Percentiles rank a stretch among this genome's conserved stretches.
These are phyloP conservation scores for Sugiyamaella lignohabitans DNA, from an alignment of 805 yeast genomes.

Conservation along the genomic window DNA sequence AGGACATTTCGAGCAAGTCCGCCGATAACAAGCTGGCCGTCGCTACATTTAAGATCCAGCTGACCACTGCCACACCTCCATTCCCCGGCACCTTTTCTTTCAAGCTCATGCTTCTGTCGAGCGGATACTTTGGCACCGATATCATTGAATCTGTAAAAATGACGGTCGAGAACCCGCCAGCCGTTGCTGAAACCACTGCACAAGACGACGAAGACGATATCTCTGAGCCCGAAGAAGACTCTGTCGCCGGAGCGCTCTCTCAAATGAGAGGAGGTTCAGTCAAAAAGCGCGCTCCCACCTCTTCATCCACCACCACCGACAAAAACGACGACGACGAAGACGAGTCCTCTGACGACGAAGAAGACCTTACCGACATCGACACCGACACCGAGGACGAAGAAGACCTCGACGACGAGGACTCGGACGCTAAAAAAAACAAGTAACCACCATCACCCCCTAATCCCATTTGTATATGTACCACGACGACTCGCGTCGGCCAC, in stretches of 20 bases:
- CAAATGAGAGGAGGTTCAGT: conserved; percentile 58
- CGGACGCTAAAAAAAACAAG: conserved; percentile 9
- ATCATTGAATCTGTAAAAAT: conserved; percentile 62
- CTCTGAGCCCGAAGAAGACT: conserved; percentile 68
- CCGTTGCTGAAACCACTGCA: conserved; percentile 19
- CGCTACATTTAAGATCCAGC: conserved; percentile 69
- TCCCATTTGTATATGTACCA: background rate
- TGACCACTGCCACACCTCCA: conserved; percentile 73
- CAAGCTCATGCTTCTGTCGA: conserved; percentile 62
- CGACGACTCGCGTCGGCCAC: background rate
- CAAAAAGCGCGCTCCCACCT: conserved; percentile 32
- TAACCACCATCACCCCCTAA: background rate
- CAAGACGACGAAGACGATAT: conserved; percentile 44
- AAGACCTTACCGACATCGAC: conserved; percentile 47
- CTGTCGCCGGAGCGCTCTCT: conserved; percentile 70
- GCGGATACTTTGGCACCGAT: conserved; percentile 79
- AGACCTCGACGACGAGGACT: conserved; percentile 27
- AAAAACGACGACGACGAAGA: conserved; percentile 40
- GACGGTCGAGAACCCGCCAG: conserved; percentile 59
- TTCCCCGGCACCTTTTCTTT: conserved; percentile 59
- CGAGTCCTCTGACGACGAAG: conserved; percentile 39
- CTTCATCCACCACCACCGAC: conserved; percentile 21
- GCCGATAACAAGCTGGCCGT: conserved; percentile 39
- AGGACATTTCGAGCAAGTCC: conserved; percentile 34
- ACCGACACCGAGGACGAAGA: conserved; percentile 60